A percentile compares a stretch with the other conserved stretches of the same genome.
Conservation (phyloP, 169 alveolate species). For the Eimeria necatrix region DNA sequence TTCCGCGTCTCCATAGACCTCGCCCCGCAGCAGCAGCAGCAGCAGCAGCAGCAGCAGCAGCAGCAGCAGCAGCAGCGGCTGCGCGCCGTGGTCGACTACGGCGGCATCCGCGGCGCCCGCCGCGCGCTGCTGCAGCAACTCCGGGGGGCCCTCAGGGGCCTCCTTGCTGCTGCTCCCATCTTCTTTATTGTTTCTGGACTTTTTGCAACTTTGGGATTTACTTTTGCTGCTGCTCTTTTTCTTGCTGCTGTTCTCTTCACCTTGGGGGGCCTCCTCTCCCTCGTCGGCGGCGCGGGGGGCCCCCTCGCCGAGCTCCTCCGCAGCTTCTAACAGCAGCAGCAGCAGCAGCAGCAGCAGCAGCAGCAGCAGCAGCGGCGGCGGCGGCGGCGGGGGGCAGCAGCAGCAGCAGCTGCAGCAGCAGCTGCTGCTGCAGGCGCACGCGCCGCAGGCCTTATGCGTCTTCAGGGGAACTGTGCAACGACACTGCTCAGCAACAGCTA, state of each 20-base stretch:
- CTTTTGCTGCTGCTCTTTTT: not conserved
- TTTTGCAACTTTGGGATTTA: not conserved
- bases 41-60: too few species aligned
- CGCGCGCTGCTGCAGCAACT: not conserved
- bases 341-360: slow-evolving; percentile 9
- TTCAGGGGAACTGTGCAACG: too few species aligned
- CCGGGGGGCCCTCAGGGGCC: not conserved
- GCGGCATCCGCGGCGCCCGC: not conserved
- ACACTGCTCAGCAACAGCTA: too few species aligned
- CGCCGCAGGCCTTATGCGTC: too few species aligned
- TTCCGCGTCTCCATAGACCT: not conserved
- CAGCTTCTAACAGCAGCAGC: slow-evolving; percentile 15
- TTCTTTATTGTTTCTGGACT: not conserved
- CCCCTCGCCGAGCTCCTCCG: not conserved
- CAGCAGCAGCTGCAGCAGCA: not conserved
- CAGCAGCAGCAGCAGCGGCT: too few species aligned
- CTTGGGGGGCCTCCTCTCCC: not conserved
- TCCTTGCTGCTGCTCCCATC: not conserved
- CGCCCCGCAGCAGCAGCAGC: not conserved
- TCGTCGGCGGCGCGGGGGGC: slow-evolving; percentile 5
- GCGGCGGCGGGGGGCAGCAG: not conserved
- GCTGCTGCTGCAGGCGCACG: slow-evolving; percentile 24
- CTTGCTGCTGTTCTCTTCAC: not conserved
- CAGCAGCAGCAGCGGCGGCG: not conserved
- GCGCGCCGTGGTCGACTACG: not conserved